Evolutionary conservation across 305 asterid species (phyloP).

Genomic region (Andrographis paniculata): DNA sequence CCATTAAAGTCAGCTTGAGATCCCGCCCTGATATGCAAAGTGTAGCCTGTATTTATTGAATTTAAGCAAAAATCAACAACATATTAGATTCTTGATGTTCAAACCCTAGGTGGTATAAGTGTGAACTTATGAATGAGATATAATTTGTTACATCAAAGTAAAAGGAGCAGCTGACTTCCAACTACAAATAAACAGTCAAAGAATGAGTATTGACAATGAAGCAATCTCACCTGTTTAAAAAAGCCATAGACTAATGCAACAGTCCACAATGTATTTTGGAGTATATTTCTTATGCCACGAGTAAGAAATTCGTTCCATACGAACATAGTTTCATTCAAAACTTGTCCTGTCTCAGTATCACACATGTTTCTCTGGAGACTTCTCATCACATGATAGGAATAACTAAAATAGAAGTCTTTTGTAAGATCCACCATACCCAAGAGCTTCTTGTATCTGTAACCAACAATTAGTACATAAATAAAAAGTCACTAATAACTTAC

Average conservation of each 20-base stretch:
- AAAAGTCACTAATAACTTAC: constrained; percentile 14
- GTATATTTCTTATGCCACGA: constrained; percentile 72
- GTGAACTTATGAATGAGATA: constrained; percentile 8
- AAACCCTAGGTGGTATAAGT: constrained; percentile 10
- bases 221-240: constrained; percentile 76
- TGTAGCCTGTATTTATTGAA: constrained; percentile 48
- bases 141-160: constrained; percentile 5
- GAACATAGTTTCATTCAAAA: constrained; percentile 82
- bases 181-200: not conserved
- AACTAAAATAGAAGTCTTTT: constrained; percentile 96
- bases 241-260: constrained; percentile 94
- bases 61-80: constrained; percentile 25
- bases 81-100: constrained; percentile 15
- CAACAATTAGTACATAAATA: constrained; percentile 23
- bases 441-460: constrained; percentile 84
- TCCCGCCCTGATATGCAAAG: constrained; percentile 69
- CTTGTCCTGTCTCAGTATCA: constrained; percentile 51
- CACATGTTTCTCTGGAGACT: constrained; percentile 86
- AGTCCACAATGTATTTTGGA: constrained; percentile 87
- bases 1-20: constrained; percentile 67
- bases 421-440: constrained; percentile 92
- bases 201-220: constrained; percentile 7
- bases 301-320: constrained; percentile 99
- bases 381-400: constrained; percentile 93
- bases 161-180: not conserved